Base-by-base conservation (phyloP, 2,329 filamentous ascomycete genomes). In the Cladophialophora bantiana region DNA sequence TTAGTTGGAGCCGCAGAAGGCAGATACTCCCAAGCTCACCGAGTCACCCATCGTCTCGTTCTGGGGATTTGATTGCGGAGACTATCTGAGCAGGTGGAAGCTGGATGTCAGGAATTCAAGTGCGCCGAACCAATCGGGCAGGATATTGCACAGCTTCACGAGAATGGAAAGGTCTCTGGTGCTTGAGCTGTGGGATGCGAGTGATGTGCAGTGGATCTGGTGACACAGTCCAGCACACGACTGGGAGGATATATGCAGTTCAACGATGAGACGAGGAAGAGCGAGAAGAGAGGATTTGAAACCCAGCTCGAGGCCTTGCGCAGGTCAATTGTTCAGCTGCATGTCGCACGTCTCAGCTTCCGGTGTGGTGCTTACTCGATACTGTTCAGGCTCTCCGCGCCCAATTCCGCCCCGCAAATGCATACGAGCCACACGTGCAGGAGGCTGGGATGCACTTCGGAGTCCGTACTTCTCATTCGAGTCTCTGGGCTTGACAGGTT, bases 1-100 rank as follows among this genome's bases (percentile, higher is more conserved):
- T 69, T 54, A 69, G 57, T 38, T 20, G 40, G n/a, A 31, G 60
- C 56, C 12, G n/a, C 6, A 20, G 6, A 7, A 3, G 32, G n/a
- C 15, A 35, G 18, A 26, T 12, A 18, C 15, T 20, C n/a, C 20
- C 35, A n/a, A 40, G 20, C 52, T 61, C 42, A 70, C 68, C 31
- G 62, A 66, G n/a, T 70, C 68, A 52, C 65, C 68, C 68, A 70
- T 70, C 18, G 6, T 64, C 13, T 45, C 45, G 45, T 12, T 4
- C 45, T 50, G 45, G 45, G 45, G 26, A 12, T 12, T 50, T 31
- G 40, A 15, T 26, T 3, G n/a, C 26, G 3, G 40, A n/a, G 20
- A 3, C 12, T 50, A 2, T 50, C 42, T 26, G 45, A 50, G 45
- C 18, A 26, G 45, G 45, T 50, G 45, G 12, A 26, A 31, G 45